Conservation (phyloP, 2,329 filamentous ascomycete genomes). For the Fonsecaea monophora region DNA sequence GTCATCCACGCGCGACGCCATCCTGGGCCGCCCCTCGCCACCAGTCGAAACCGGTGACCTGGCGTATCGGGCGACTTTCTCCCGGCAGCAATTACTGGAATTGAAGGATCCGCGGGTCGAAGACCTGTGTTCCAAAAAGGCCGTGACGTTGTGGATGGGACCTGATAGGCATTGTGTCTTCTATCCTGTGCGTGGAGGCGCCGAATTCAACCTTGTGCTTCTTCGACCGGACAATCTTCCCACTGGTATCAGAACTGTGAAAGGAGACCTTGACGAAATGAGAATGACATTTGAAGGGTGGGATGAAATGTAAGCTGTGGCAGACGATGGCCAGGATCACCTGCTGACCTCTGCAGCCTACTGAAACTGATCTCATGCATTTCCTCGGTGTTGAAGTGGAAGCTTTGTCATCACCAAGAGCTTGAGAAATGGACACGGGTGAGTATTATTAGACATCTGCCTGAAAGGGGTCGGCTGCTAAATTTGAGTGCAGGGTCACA, state of each 20-base stretch:
- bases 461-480: background rate
- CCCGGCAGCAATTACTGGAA: conserved; percentile 4
- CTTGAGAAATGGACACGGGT: conserved; percentile 24
- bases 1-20: conserved; percentile 51
- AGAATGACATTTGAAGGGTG: conserved; percentile 61
- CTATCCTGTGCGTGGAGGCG: conserved; percentile 66
- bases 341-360: conserved; percentile 18
- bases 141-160: conserved; percentile 61
- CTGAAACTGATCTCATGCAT: conserved; percentile 22
- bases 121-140: conserved; percentile 18
- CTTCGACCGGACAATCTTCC: conserved; percentile 69
- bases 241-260: conserved; percentile 56
- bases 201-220: conserved; percentile 70
- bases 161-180: conserved; percentile 67
- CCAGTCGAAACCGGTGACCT: conserved; percentile 62
- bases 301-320: conserved; percentile 50
- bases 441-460: background rate
- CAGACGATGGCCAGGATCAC: background rate
- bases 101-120: conserved; percentile 21
- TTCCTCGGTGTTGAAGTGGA: conserved; percentile 29
- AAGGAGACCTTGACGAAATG: conserved; percentile 62
- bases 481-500: background rate
- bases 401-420: conserved; percentile 29
- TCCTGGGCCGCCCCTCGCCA: conserved; percentile 53
- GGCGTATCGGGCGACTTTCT: conserved; percentile 51